Conservation (phyloP, 1,284 basidiomycete species). For the Ganoderma sinense region DNA sequence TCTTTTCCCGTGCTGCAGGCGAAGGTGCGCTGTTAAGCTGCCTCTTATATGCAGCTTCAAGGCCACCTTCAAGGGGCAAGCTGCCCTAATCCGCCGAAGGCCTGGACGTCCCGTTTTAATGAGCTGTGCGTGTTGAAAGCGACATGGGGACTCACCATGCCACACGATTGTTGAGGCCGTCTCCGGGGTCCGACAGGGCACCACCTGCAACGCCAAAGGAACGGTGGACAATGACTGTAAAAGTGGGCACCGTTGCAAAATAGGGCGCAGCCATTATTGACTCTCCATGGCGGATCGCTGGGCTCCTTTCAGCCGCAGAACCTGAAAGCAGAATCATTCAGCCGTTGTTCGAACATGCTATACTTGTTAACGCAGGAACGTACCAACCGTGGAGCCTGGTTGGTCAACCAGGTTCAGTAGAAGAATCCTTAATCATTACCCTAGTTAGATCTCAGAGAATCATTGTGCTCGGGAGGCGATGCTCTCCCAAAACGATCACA, state of each 20-base stretch:
- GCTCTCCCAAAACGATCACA: conserved; percentile 48
- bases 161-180: conserved; percentile 46
- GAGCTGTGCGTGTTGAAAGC: background rate
- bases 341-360: background rate
- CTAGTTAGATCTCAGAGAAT: background rate
- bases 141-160: conserved; percentile 44
- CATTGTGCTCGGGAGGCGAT: background rate
- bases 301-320: conserved; percentile 48
- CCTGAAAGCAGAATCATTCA: conserved; percentile 25
- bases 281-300: conserved; percentile 51
- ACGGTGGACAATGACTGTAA: conserved; percentile 48
- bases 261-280: conserved; percentile 51
- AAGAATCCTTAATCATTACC: conserved; percentile 37
- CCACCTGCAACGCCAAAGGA: conserved; percentile 53
- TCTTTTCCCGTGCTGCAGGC: conserved; percentile 44
- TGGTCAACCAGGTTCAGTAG: conserved; percentile 50
- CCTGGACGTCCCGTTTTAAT: conserved; percentile 34
- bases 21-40: conserved; percentile 44
- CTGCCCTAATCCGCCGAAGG: conserved; percentile 55
- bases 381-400: conserved; percentile 46
- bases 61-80: conserved; percentile 51
- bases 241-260: conserved; percentile 47
- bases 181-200: conserved; percentile 48
- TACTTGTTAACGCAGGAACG: background rate
- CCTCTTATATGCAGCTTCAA: conserved; percentile 54